Evolutionary conservation across 768 basidiomycete species (phyloP).

Genomic region (Lentinula edodes): DNA sequence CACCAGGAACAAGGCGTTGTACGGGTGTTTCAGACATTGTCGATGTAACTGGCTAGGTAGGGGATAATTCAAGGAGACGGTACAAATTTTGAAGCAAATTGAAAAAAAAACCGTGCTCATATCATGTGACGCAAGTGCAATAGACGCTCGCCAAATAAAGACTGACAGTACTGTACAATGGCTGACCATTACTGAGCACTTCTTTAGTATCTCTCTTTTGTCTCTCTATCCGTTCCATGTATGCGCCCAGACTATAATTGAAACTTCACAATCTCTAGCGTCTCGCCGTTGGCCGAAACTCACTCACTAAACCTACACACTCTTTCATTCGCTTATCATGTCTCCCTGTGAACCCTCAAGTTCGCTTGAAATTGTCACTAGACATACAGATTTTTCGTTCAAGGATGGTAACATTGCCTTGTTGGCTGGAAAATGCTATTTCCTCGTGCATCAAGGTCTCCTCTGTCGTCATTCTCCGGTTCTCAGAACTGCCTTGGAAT

Average conservation of each 20-base stretch:
- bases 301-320: background rate
- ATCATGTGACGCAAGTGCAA: background rate
- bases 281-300: background rate
- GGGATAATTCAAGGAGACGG: background rate
- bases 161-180: too few species aligned
- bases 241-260: background rate
- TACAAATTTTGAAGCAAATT: background rate
- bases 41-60: constrained; percentile 25
- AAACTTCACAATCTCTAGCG: background rate
- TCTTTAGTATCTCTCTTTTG: too few species aligned
- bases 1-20: constrained; percentile 69
- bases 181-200: too few species aligned
- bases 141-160: too few species aligned
- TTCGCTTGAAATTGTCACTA: constrained; percentile 10
- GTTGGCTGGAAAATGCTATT: constrained; percentile 51
- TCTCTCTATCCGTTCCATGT: background rate
- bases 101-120: background rate
- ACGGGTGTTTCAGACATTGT: constrained; percentile 17
- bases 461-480: constrained; percentile 58
- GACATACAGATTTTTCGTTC: constrained; percentile 55
- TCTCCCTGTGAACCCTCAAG: background rate
- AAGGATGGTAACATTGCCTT: constrained; percentile 67
- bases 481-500: constrained; percentile 34
- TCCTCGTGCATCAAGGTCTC: constrained; percentile 64
- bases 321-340: background rate